Conservation (phyloP, 805 yeast genomes). For the Lipomyces starkeyi region DNA sequence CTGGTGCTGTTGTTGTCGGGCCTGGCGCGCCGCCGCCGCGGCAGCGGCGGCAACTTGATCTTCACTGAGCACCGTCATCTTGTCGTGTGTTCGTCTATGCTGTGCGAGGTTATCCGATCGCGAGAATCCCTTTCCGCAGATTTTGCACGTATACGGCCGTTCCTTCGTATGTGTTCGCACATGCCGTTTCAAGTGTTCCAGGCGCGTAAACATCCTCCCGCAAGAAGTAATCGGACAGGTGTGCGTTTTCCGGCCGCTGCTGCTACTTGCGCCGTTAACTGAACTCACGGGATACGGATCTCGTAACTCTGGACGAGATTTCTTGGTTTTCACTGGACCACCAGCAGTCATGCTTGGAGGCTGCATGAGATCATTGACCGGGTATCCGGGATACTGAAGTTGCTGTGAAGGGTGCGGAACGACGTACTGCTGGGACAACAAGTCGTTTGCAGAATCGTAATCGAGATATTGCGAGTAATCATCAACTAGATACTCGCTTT, state of each 20-base stretch:
- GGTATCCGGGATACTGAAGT: conserved; percentile 11
- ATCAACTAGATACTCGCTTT: conserved; percentile 15
- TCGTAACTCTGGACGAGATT: conserved; percentile 9
- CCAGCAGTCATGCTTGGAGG: background rate
- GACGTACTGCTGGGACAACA: conserved; percentile 13
- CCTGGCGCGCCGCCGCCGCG: conserved; percentile 22
- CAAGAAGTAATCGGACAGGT: conserved; percentile 36
- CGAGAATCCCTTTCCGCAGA: conserved; percentile 36
- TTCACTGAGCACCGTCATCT: conserved; percentile 28
- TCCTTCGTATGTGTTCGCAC: conserved; percentile 39
- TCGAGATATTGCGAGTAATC: conserved; percentile 24
- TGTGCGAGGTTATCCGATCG: conserved; percentile 35
- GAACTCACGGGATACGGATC: conserved; percentile 16
- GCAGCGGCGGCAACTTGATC: conserved; percentile 30
- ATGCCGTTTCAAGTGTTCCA: conserved; percentile 38
- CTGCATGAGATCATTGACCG: background rate
- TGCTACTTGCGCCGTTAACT: conserved; percentile 7
- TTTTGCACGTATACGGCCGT: conserved; percentile 34
- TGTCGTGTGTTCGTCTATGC: conserved; percentile 39
- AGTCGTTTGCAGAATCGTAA: conserved; percentile 12
- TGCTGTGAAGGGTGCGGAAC: background rate
- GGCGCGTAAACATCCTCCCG: conserved; percentile 33
- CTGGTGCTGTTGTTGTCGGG: conserved; percentile 35
- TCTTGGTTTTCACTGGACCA: conserved; percentile 6
- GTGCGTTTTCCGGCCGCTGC: conserved; percentile 33